These are phyloP conservation scores for Aspergillus melleus DNA, from an alignment of 2,329 filamentous ascomycete species.

Conservation along the genomic window DNA sequence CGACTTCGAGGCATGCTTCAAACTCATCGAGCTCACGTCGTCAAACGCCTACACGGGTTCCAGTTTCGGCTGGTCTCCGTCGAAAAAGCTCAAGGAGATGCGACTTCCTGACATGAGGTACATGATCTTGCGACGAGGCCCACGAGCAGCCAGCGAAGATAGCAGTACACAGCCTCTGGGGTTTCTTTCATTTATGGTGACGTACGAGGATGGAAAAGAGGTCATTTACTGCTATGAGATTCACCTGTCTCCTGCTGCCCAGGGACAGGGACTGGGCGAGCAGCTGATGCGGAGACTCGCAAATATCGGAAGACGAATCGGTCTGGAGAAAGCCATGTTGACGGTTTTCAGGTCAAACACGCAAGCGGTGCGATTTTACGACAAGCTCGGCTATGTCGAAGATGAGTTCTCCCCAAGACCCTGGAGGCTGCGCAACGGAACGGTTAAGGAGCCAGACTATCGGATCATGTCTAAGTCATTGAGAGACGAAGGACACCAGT, in stretches of 20 bases:
- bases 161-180: slow-evolving; percentile 21
- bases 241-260: slow-evolving; percentile 49
- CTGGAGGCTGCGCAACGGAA: slow-evolving; percentile 50
- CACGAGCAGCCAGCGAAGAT: not conserved
- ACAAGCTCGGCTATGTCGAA: slow-evolving; percentile 50
- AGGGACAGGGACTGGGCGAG: slow-evolving; percentile 53
- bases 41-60: slow-evolving; percentile 53
- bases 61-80: slow-evolving; percentile 54
- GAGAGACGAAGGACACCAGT: not conserved
- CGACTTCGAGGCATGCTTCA: slow-evolving; percentile 53
- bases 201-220: slow-evolving; percentile 55
- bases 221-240: slow-evolving; percentile 67
- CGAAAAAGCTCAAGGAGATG: slow-evolving; percentile 60
- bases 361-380: slow-evolving; percentile 51
- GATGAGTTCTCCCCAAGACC: slow-evolving; percentile 56
- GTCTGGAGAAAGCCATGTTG: slow-evolving; percentile 59
- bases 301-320: slow-evolving; percentile 46
- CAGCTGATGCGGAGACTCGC: slow-evolving; percentile 53
- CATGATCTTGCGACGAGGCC: slow-evolving; percentile 46
- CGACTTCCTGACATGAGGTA: slow-evolving; percentile 59
- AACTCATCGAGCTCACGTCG: slow-evolving; percentile 57
- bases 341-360: slow-evolving; percentile 58
- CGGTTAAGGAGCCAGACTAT: slow-evolving; percentile 52
- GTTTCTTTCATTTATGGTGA: slow-evolving; percentile 58
- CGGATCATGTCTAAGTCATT: slow-evolving; percentile 53